Percentiles rank a stretch among this genome's conserved stretches.
Evolutionary conservation across 495 filamentous ascomycete species (phyloP).

Genomic region (Pseudomonodictys pantanalensis): DNA sequence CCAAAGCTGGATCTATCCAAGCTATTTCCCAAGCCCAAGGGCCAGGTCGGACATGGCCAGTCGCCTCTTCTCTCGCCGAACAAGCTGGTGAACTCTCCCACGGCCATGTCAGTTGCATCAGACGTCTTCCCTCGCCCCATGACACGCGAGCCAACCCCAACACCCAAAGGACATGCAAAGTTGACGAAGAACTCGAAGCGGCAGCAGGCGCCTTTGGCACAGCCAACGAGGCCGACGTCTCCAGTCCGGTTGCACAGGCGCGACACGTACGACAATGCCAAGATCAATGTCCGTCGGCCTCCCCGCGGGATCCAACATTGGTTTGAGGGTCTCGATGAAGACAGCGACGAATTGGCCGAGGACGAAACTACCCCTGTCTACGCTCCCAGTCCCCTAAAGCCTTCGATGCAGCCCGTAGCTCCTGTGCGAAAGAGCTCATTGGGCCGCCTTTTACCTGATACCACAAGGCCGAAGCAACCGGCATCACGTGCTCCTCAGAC

Average conservation of each 20-base stretch:
- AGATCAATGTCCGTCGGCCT: conserved; percentile 41
- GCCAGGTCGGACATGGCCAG: neutral
- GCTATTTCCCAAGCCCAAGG: conserved; percentile 37
- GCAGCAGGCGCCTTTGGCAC: conserved; percentile 18
- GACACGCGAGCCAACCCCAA: conserved; percentile 23
- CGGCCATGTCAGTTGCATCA: conserved; percentile 30
- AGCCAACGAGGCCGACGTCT: conserved; percentile 10
- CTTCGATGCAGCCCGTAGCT: neutral
- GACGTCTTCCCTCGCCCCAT: conserved; percentile 34
- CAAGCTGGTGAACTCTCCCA: conserved; percentile 37
- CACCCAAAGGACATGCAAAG: conserved; percentile 15
- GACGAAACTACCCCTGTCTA: conserved; percentile 5
- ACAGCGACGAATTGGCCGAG: conserved; percentile 37
- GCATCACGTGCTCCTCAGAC: neutral
- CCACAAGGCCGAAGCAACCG: neutral
- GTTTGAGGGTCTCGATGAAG: conserved; percentile 44
- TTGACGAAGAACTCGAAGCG: conserved; percentile 24
- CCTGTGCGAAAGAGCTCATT: conserved; percentile 20
- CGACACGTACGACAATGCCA: conserved; percentile 40
- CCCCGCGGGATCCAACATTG: conserved; percentile 45
- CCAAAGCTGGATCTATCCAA: conserved; percentile 37
- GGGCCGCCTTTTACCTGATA: conserved; percentile 4
- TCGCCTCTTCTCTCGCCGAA: conserved; percentile 32
- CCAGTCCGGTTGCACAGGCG: conserved; percentile 29
- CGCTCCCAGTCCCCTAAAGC: conserved; percentile 2